Percentiles rank a stretch among this genome's conserved stretches.
These are phyloP conservation scores for Pichia sporocuriosa DNA, from an alignment of 805 yeast species.

Conservation along the genomic window DNA sequence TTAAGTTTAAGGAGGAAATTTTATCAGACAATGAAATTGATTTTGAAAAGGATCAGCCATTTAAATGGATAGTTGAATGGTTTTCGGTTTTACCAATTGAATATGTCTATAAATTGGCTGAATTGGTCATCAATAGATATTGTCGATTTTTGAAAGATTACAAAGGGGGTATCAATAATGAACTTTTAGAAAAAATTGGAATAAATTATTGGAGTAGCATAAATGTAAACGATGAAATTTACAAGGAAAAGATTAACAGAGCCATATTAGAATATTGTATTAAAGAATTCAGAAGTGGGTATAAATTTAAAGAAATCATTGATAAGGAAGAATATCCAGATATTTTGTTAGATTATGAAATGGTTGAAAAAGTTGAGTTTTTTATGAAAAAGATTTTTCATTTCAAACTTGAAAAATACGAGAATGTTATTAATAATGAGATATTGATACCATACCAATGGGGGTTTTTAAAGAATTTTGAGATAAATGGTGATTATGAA, in stretches of 20 bases:
- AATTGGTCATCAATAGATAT: neutral
- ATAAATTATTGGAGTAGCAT: neutral
- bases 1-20: slow-evolving; percentile 32
- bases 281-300: neutral
- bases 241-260: neutral
- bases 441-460: neutral
- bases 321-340: too few species aligned
- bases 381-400: neutral
- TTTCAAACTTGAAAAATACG: neutral
- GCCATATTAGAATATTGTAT: neutral
- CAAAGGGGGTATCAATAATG: neutral
- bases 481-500: too few species aligned
- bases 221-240: neutral
- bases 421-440: neutral
- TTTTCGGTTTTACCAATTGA: neutral
- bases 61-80: neutral
- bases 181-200: neutral
- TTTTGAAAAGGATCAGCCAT: neutral
- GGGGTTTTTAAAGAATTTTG: neutral
- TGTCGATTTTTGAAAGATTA: slow-evolving; percentile 13
- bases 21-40: too few species aligned
- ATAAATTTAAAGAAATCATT: neutral
- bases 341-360: neutral
- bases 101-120: neutral
- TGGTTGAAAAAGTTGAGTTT: neutral